These are phyloP conservation scores for Asterochloris sp. DNA, from an alignment of 139 green algal species.

Conservation along the genomic window DNA sequence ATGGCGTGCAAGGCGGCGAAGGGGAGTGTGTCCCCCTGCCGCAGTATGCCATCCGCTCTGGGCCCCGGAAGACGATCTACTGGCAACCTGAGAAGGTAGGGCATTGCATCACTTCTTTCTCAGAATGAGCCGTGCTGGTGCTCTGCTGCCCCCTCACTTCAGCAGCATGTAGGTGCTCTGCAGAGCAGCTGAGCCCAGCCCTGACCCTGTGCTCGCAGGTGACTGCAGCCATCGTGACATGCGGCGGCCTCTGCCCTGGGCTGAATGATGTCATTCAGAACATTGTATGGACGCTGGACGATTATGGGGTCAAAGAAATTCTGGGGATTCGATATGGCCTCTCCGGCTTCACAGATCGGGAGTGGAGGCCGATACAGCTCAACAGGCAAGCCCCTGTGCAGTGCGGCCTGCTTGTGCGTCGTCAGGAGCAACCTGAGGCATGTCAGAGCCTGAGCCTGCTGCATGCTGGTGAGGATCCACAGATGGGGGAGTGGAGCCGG, in stretches of 20 bases:
- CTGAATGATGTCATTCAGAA: conserved; percentile 95
- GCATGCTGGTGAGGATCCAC: too few relatives aligned
- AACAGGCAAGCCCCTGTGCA: conserved; percentile 17
- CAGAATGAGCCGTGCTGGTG: background rate
- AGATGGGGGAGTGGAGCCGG: too few relatives aligned
- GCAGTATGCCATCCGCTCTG: conserved; percentile 71
- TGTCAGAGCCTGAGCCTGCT: too few relatives aligned
- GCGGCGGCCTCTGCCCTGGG: conserved; percentile 91
- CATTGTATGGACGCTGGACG: conserved; percentile 63
- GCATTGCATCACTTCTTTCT: background rate
- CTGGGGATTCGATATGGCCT: conserved; percentile 91
- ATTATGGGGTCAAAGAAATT: conserved; percentile 88
- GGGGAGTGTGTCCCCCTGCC: conserved; percentile 66
- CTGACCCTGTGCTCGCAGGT: conserved; percentile 52
- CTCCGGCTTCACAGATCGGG: conserved; percentile 86
- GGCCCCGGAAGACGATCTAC: conserved; percentile 74
- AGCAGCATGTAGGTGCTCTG: background rate
- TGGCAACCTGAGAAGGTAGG: conserved; percentile 73
- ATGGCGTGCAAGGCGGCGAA: conserved; percentile 37
- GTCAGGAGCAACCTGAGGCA: too few relatives aligned
- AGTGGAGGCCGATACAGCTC: conserved; percentile 81
- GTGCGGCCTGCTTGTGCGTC: too few relatives aligned
- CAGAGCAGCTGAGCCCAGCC: background rate
- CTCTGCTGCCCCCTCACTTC: background rate
- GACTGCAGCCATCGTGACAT: conserved; percentile 88